These are phyloP conservation scores for Lasiosphaeria ovina DNA, from an alignment of 495 filamentous ascomycete genomes.

Conservation along the genomic window DNA sequence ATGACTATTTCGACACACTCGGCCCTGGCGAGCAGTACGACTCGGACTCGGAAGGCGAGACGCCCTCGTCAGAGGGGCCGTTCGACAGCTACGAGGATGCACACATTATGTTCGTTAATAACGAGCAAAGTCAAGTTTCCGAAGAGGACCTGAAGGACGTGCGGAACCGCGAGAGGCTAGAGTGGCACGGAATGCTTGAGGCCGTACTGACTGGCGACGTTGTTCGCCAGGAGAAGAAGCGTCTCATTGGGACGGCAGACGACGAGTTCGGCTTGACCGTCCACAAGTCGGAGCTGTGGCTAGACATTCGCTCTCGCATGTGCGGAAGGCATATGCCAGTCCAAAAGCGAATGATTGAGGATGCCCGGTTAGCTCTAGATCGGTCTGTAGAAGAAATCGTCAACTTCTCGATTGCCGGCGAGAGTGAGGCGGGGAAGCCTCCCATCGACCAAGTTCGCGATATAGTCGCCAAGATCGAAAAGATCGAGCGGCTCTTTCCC, in stretches of 20 bases:
- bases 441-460: slow-evolving; percentile 85
- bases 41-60: slow-evolving; percentile 81
- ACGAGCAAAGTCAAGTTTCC: slow-evolving; percentile 82
- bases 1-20: slow-evolving; percentile 75
- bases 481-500: slow-evolving; percentile 79
- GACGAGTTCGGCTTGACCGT: slow-evolving; percentile 65
- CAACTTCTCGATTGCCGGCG: slow-evolving; percentile 89
- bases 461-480: slow-evolving; percentile 82
- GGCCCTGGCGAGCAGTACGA: slow-evolving; percentile 66
- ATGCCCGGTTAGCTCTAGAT: slow-evolving; percentile 66
- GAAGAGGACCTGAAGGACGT: slow-evolving; percentile 85
- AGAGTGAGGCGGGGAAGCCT: slow-evolving; percentile 84
- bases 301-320: slow-evolving; percentile 76
- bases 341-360: slow-evolving; percentile 80
- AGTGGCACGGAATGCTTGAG: slow-evolving; percentile 98
- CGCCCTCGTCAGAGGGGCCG: slow-evolving; percentile 77
- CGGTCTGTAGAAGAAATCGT: slow-evolving; percentile 80
- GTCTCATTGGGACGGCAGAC: slow-evolving; percentile 80
- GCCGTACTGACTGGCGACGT: slow-evolving; percentile 95
- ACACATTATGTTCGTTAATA: slow-evolving; percentile 80
- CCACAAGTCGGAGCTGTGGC: slow-evolving; percentile 82
- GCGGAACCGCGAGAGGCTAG: slow-evolving; percentile 83
- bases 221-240: slow-evolving; percentile 95
- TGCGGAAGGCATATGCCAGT: slow-evolving; percentile 81
- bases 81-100: slow-evolving; percentile 89